phyloP scores from a whole-genome alignment of 768 basidiomycete species.

The Russula lepida region DNA sequence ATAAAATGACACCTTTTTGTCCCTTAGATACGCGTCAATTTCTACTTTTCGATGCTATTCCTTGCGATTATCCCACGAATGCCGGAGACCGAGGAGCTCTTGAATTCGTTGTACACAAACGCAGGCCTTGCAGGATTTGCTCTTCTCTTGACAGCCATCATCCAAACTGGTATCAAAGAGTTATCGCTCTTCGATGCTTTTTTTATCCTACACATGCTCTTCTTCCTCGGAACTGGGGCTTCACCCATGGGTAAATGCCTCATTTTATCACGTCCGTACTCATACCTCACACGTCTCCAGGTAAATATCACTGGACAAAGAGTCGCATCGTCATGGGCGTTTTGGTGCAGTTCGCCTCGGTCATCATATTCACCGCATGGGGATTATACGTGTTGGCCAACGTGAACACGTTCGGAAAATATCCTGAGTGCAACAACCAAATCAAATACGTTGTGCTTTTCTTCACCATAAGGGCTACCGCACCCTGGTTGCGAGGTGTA shows the following conservation, averaged over 20 bases:
- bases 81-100: slow-evolving; percentile 2
- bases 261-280: background rate
- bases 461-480: background rate
- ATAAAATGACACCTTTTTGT: background rate
- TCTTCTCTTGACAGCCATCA: slow-evolving; percentile 13
- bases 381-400: slow-evolving; percentile 4
- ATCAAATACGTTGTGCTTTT: slow-evolving; percentile 14
- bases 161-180: background rate
- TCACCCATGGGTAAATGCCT: slow-evolving; percentile 3
- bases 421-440: background rate
- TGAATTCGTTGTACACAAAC: background rate
- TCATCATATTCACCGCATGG: slow-evolving; percentile 8
- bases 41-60: slow-evolving; percentile 8
- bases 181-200: slow-evolving; percentile 11
- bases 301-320: slow-evolving; percentile 12
- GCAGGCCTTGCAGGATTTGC: slow-evolving; percentile 6
- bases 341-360: background rate
- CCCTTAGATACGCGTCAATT: slow-evolving; percentile 13
- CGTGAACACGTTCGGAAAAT: background rate
- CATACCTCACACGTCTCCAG: background rate
- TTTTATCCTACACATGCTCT: slow-evolving; percentile 12
- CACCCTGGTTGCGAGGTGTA: background rate
- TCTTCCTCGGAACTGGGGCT: slow-evolving; percentile 11
- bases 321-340: slow-evolving; percentile 7
- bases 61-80: slow-evolving; percentile 4